Percentiles rank a stretch among this genome's conserved stretches.
Conservation (phyloP, 805 yeast genomes). For the Lipomyces anomalus region DNA sequence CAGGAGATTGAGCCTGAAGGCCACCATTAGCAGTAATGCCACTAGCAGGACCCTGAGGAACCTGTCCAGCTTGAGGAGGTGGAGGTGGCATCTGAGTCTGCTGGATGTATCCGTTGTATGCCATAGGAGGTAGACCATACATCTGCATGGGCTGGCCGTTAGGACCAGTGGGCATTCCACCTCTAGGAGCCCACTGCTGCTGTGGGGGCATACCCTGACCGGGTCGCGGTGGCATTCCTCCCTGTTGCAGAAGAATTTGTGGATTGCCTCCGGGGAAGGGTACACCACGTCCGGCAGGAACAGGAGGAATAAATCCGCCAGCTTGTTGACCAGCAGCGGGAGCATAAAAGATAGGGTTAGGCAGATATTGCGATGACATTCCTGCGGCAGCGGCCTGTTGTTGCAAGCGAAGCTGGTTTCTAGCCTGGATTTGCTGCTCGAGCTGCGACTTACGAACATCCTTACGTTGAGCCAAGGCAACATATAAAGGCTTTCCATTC, state of each 20-base stretch:
- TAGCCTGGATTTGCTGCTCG: slow-evolving; percentile 96
- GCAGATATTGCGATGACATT: slow-evolving; percentile 78
- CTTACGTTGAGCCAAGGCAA: slow-evolving; percentile 97
- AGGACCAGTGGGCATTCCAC: slow-evolving; percentile 54
- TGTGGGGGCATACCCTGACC: slow-evolving; percentile 33
- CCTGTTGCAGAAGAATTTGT: slow-evolving; percentile 35
- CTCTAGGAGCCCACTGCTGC: slow-evolving; percentile 48
- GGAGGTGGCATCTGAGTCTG: slow-evolving; percentile 40
- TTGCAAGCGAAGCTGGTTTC: slow-evolving; percentile 97
- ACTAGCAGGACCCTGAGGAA: slow-evolving; percentile 49
- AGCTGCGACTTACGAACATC: slow-evolving; percentile 95
- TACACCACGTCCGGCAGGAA: slow-evolving; percentile 59
- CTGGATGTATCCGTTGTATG: slow-evolving; percentile 46
- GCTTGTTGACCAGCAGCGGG: slow-evolving; percentile 46
- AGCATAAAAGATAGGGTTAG: slow-evolving; percentile 72
- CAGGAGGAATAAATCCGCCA: slow-evolving; percentile 76
- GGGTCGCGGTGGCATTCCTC: slow-evolving; percentile 32
- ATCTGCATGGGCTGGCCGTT: slow-evolving; percentile 80
- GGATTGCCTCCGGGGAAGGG: slow-evolving; percentile 38
- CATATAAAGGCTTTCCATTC: slow-evolving; percentile 92
- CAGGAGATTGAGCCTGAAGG: slow-evolving; percentile 35
- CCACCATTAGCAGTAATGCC: too few relatives aligned
- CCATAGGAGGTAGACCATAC: slow-evolving; percentile 77
- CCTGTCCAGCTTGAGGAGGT: slow-evolving; percentile 34
- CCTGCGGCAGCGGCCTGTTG: slow-evolving; percentile 80